Evolutionary conservation across 306 rosid species (phyloP), one percentile per base, ranked within the genome.

Genomic region (Cicer pinnatifidum): DNA sequence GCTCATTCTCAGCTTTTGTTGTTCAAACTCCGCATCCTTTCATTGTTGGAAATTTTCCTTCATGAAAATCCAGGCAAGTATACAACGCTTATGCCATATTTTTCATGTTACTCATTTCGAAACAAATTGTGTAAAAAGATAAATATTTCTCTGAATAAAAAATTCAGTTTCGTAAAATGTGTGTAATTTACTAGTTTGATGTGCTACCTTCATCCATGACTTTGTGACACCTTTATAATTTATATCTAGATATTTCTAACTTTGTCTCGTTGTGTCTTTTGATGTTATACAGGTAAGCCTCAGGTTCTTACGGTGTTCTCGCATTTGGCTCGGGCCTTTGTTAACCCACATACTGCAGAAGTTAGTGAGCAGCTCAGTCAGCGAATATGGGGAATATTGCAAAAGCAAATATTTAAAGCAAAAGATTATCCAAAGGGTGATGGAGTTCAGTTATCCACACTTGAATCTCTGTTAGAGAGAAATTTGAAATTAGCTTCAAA

Each of bases 351-450:
- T 37, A 83, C 92, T 8, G 88, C 96, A 23, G 97, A 90, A 88
- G 91, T 87, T 64, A 89, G 95, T 64, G 96, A 88, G 65, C 96
- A 94, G 89, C 97, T 94, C 67, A 88, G 86, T 53, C 99, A 89
- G 81, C 95, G 97, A n/a, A 82, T 91, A 71, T 91, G 89, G 95
- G 97, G 97, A 79, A 90, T 91, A 82, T 61, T 95, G 77, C 90
- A 91, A 51, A 91, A 84, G 85, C 87, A 90, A 69, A 82, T 90
- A 66, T 85, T 91, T 77, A 95, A 91, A 80, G 85, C 91, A 57
- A 91, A 89, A 86, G 96, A 88, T 39, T 76, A 82, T 83, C 99
- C 97, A 0, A 87, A 62, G 84, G 97, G 93, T 54, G 97, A 90
- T 28, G 87, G 79, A 10, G 83, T 91, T 75, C 87, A 91, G 64